Conservation (phyloP, 2,329 filamentous ascomycete species). For the Taxawa tesnikishii region DNA sequence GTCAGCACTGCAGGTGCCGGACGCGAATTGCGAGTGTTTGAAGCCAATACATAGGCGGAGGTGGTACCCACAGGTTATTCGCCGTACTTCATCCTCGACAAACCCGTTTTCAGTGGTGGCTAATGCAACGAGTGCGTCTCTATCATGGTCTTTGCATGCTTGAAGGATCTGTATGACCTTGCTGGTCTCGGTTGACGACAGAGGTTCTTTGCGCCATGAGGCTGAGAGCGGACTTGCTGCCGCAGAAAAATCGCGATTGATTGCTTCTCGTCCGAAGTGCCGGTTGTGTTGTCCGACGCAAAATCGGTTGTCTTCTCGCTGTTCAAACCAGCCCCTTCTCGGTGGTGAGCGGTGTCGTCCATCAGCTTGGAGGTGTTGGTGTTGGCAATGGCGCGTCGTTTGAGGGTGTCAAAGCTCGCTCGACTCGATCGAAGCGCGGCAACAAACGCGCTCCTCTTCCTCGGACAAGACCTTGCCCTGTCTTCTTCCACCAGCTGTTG, state of each 20-base stretch:
- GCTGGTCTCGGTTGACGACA: slow-evolving; percentile 9
- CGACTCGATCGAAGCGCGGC: no score
- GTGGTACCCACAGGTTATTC: slow-evolving; percentile 58
- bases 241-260: no score
- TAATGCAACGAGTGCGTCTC: slow-evolving; percentile 26
- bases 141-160: slow-evolving; percentile 28
- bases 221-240: slow-evolving; percentile 12
- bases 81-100: slow-evolving; percentile 45
- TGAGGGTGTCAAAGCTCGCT: no score
- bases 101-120: slow-evolving; percentile 33
- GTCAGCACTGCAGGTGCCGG: slow-evolving; percentile 2
- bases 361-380: slow-evolving; percentile 1
- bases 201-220: slow-evolving; percentile 12
- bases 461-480: no score
- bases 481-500: no score
- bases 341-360: no score
- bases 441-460: no score
- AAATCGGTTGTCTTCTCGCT: no score
- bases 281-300: no score
- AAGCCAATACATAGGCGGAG: slow-evolving; percentile 2
- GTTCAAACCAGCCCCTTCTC: no score
- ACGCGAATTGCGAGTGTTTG: slow-evolving; percentile 1
- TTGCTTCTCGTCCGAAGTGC: no score
- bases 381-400: slow-evolving; percentile 1
- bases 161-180: slow-evolving; percentile 23